A percentile compares a stretch with the other conserved stretches of the same genome.
phyloP scores from a whole-genome alignment of 352 stramenopile genomes.

The Pythium guiyangense region DNA sequence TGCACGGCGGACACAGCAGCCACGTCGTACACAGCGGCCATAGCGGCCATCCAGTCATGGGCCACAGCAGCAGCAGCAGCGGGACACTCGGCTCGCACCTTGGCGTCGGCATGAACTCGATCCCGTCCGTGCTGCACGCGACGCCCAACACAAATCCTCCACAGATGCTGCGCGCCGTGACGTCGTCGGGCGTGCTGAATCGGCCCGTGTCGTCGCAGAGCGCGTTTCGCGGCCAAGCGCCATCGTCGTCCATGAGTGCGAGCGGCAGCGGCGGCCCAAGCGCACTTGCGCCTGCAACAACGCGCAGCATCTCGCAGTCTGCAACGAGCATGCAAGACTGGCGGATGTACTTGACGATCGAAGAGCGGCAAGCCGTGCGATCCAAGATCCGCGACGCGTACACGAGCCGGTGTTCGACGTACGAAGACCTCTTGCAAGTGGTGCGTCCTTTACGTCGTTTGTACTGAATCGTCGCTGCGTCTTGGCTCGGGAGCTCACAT shows the following conservation, averaged over 20 bases:
- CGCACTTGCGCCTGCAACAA: conserved; percentile 27
- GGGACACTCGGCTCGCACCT: conserved; percentile 26
- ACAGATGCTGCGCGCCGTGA: conserved; percentile 83
- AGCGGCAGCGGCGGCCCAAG: conserved; percentile 9
- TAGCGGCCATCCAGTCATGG: conserved; percentile 10
- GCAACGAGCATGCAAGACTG: conserved; percentile 76
- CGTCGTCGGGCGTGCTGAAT: conserved; percentile 78
- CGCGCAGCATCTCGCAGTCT: conserved; percentile 57
- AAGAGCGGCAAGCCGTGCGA: conserved; percentile 83
- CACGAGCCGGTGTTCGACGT: conserved; percentile 76
- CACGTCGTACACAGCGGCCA: background rate
- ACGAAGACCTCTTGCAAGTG: conserved; percentile 88
- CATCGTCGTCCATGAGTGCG: conserved; percentile 8
- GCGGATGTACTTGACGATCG: conserved; percentile 89
- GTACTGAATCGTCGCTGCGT: too few relatives aligned
- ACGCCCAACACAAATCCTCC: conserved; percentile 62
- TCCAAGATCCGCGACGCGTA: conserved; percentile 87
- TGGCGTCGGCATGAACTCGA: conserved; percentile 67
- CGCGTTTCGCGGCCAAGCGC: conserved; percentile 21
- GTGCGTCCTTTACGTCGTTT: conserved; percentile 24
- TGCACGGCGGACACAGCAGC: conserved; percentile 17
- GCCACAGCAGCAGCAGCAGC: conserved; percentile 22
- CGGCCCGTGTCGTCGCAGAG: conserved; percentile 29
- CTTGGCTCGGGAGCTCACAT: too few relatives aligned
- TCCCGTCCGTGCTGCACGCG: conserved; percentile 75